These are phyloP conservation scores for Isoetes taiwanensis DNA, from an alignment of 75 land plant species.

Conservation along the genomic window DNA sequence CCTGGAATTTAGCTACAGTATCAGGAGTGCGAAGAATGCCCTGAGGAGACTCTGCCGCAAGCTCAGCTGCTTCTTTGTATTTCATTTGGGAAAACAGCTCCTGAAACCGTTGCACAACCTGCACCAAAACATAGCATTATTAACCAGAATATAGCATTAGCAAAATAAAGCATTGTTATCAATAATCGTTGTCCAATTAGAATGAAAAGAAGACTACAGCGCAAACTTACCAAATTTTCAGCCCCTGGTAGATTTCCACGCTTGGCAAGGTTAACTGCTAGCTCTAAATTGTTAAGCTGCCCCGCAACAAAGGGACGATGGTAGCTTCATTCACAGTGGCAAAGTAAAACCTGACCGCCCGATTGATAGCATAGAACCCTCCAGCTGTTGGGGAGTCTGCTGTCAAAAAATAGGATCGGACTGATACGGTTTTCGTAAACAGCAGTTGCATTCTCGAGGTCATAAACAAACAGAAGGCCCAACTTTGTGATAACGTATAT, in stretches of 20 bases:
- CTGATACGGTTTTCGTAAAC: constrained; percentile 93
- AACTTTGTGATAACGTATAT: constrained; percentile 96
- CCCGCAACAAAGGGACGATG: constrained; percentile 84
- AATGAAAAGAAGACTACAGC: not conserved
- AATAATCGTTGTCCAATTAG: not conserved
- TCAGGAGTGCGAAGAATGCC: constrained; percentile 96
- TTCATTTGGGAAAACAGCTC: constrained; percentile 95
- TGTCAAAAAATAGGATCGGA: constrained; percentile 91
- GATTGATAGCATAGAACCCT: constrained; percentile 90
- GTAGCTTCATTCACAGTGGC: constrained; percentile 98
- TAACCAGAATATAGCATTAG: too few species aligned
- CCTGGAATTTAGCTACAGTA: constrained; percentile 96
- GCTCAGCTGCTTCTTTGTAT: constrained; percentile 98
- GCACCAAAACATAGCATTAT: too few species aligned
- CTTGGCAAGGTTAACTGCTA: constrained; percentile 96
- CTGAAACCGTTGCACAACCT: constrained; percentile 98
- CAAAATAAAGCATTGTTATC: too few species aligned
- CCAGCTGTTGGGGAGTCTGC: constrained; percentile 74
- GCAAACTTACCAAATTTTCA: constrained; percentile 64
- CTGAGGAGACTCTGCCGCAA: constrained; percentile 98
- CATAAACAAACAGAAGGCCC: constrained; percentile 95
- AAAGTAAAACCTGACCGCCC: constrained; percentile 85
- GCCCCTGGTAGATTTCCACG: constrained; percentile 97
- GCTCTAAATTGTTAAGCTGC: constrained; percentile 95
- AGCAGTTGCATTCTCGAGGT: constrained; percentile 90